A percentile compares a stretch with the other conserved stretches of the same genome.
Conservation (phyloP, 2,329 filamentous ascomycete species). For the Botrytis hyacinthi region DNA sequence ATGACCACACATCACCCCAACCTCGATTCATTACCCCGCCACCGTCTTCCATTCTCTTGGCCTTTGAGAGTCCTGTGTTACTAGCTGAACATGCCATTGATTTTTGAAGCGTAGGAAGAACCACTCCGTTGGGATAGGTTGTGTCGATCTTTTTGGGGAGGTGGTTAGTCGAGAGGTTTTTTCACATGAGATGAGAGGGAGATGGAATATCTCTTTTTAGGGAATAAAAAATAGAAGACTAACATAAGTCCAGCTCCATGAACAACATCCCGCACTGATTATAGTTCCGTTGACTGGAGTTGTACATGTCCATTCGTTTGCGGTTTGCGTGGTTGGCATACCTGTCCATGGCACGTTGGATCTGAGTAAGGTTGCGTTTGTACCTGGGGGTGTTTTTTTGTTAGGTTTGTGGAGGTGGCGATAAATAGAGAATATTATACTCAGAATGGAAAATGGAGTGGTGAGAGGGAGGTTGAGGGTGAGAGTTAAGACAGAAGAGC, state of each 20-base stretch:
- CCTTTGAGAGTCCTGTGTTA: background rate
- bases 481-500: background rate
- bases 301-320: constrained; percentile 14
- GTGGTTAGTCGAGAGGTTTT: background rate
- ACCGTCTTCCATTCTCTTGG: background rate
- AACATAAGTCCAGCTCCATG: background rate
- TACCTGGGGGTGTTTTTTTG: background rate
- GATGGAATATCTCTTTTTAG: background rate
- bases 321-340: background rate
- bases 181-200: background rate
- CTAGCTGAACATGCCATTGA: constrained; percentile 16
- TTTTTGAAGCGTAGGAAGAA: background rate
- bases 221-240: background rate
- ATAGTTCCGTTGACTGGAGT: background rate
- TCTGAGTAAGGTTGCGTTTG: constrained; percentile 7
- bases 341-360: constrained; percentile 4
- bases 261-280: background rate
- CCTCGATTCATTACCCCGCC: background rate
- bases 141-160: background rate
- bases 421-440: too few relatives aligned
- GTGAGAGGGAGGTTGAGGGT: too few relatives aligned
- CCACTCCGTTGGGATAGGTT: background rate
- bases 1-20: constrained; percentile 22
- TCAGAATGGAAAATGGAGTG: too few relatives aligned
- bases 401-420: background rate